Evolutionary conservation across 371 early-diverging fungal species (phyloP).

Genomic region (Massospora cicadina): DNA sequence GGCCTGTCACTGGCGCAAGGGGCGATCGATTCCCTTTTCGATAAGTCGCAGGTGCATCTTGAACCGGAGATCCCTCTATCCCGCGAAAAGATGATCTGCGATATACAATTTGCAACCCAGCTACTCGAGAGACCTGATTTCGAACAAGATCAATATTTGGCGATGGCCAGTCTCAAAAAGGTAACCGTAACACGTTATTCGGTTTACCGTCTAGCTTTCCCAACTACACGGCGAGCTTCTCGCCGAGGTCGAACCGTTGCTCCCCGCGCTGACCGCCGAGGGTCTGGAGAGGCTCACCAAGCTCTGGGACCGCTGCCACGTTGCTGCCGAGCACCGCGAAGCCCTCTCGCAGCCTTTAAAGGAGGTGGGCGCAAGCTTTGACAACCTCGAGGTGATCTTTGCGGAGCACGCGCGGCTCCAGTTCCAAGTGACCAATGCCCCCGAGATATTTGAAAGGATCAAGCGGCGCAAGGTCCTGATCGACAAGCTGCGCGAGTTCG

Average conservation of each 20-base stretch:
- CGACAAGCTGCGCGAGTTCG: slow-evolving; percentile 8
- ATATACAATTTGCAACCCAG: neutral
- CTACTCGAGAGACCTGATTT: too few relatives aligned
- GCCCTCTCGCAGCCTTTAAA: neutral
- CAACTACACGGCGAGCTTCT: neutral
- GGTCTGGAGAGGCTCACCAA: neutral
- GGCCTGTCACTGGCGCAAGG: too few relatives aligned
- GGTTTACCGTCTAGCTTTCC: neutral
- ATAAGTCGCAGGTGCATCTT: too few relatives aligned
- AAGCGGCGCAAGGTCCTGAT: neutral
- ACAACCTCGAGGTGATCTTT: neutral
- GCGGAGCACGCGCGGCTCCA: neutral
- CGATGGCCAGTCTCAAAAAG: neutral
- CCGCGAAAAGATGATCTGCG: neutral
- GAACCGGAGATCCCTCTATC: too few relatives aligned
- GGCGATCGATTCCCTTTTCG: too few relatives aligned
- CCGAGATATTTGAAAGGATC: neutral
- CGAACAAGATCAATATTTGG: neutral
- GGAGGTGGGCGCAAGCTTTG: neutral
- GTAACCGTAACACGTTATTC: neutral
- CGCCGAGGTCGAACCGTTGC: neutral
- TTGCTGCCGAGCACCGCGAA: neutral
- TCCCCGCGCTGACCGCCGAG: neutral
- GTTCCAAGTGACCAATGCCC: slow-evolving; percentile 5
- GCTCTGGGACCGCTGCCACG: neutral